A percentile compares a stretch with the other conserved stretches of the same genome.
Evolutionary conservation across 2,329 filamentous ascomycete species (phyloP).

Genomic region (Pezicula carpinea): DNA sequence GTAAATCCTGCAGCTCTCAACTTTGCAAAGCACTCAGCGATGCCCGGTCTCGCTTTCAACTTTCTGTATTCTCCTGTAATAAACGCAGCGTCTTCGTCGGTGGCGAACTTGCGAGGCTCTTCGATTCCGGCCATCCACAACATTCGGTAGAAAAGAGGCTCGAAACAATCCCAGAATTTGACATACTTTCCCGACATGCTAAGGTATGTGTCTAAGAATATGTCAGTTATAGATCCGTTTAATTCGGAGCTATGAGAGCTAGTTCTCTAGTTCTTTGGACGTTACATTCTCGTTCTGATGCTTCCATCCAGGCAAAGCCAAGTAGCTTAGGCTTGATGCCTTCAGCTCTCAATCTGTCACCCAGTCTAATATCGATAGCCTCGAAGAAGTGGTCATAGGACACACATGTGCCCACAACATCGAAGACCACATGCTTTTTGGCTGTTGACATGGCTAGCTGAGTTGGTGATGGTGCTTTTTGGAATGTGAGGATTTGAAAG

Average conservation of each 20-base stretch:
- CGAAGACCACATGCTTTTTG: constrained; percentile 41
- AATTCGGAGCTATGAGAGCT: too few relatives aligned
- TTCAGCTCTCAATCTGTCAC: constrained; percentile 32
- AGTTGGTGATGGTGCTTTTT: too few relatives aligned
- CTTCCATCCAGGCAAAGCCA: constrained; percentile 41
- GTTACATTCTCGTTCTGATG: constrained; percentile 39
- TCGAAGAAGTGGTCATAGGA: constrained; percentile 39
- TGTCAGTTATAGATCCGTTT: too few relatives aligned
- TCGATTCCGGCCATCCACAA: constrained; percentile 38
- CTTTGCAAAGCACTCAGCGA: constrained; percentile 36
- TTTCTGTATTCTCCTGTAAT: constrained; percentile 34
- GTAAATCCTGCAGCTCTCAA: constrained; percentile 42
- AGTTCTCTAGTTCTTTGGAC: too few relatives aligned
- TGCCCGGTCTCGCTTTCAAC: constrained; percentile 33
- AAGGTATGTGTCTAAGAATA: constrained; percentile 35
- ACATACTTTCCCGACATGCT: constrained; percentile 38
- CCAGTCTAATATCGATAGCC: constrained; percentile 37
- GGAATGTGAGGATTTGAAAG: too few relatives aligned
- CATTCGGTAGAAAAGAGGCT: constrained; percentile 43
- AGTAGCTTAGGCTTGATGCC: constrained; percentile 38
- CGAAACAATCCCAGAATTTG: constrained; percentile 37
- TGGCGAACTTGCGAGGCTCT: constrained; percentile 37
- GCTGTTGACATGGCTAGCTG: background rate
- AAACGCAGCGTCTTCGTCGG: constrained; percentile 35
- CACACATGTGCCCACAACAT: constrained; percentile 46